Conservation (phyloP, 2,329 filamentous ascomycete species). For the Geosmithia putterillii region DNA sequence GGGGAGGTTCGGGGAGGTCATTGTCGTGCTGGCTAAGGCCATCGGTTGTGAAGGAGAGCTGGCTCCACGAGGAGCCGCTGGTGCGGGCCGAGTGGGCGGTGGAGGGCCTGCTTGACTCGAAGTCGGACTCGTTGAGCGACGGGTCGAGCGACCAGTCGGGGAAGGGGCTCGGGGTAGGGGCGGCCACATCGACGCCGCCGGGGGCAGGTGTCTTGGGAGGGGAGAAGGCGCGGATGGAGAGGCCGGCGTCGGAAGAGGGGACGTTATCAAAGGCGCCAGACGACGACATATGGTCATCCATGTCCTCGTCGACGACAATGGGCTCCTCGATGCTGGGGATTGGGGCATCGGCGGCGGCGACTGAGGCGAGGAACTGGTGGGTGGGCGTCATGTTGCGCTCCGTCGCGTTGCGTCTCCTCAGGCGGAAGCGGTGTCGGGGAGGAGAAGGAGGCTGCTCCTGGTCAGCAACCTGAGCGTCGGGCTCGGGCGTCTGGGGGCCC, state of each 20-base stretch:
- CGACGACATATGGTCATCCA: constrained; percentile 17
- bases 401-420: constrained; percentile 42
- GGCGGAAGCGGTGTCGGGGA: constrained; percentile 38
- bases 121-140: constrained; percentile 42
- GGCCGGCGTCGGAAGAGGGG: constrained; percentile 13
- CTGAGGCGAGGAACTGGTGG: constrained; percentile 54
- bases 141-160: constrained; percentile 49
- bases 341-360: constrained; percentile 51
- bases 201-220: constrained; percentile 49
- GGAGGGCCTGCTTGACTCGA: constrained; percentile 46
- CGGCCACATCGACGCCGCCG: constrained; percentile 23
- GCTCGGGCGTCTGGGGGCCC: constrained; percentile 40
- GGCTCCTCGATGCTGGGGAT: constrained; percentile 53
- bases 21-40: constrained; percentile 24
- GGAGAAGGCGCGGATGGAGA: constrained; percentile 31
- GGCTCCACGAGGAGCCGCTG: constrained; percentile 43
- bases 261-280: constrained; percentile 19
- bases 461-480: constrained; percentile 16
- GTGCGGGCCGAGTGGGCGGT: constrained; percentile 48
- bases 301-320: constrained; percentile 29
- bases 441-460: constrained; percentile 31
- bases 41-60: constrained; percentile 42
- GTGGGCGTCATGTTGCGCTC: constrained; percentile 46
- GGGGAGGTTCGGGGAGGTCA: no score
- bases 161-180: constrained; percentile 31